Evolutionary conservation across 1,139 yeast species (phyloP), one percentile per base, ranked within the genome.

Genomic region (Blastobotrys proliferans): DNA sequence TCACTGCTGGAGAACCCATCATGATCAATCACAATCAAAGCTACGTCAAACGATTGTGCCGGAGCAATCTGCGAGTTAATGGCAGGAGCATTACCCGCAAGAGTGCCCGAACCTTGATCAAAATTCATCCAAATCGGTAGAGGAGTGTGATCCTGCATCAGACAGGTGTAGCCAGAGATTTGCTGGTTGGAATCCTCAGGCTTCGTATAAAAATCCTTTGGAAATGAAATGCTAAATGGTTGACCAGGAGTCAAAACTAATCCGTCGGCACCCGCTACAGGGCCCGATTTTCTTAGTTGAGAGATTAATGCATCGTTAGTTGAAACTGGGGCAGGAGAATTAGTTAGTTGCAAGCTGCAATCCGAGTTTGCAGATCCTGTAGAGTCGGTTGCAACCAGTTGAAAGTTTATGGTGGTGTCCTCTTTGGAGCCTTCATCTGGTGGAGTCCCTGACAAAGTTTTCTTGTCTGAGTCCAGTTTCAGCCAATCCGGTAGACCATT

Each of bases 41-140:
- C 72, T 50, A 94, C 78, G n/a, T 77, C 75, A 60, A 79, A 92
- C 40, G 72, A 69, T 54, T 78, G 72, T 25, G 95, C 86, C 10
- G 97, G 97, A 1, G 98, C 98, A 54, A 85, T 81, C 10, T 76
- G 72, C 1, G 96, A 84, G 52, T 84, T 82, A 24, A 85, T 86
- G 6, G 83, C 69, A 3, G 99, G 99, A 0, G 95, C 92, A 1
- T 81, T 80, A 31, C 99, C 99, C 31, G 79, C 71, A 61, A 88
- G 90, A n/a, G 83, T 73, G 50, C 85, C 65, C 3, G 63, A 48
- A 43, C 68, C 70, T 32, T 70, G 67, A 8, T 80, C 61, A 58
- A 90, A 92, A 44, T 66, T 62, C 42, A 88, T 68, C 98, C 98
- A 92, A 56, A 77, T 81, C 20, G 99, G 98, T 43, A 92, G 72